These are phyloP conservation scores for Candida xyloterini DNA, from an alignment of 805 yeast species.

Conservation along the genomic window DNA sequence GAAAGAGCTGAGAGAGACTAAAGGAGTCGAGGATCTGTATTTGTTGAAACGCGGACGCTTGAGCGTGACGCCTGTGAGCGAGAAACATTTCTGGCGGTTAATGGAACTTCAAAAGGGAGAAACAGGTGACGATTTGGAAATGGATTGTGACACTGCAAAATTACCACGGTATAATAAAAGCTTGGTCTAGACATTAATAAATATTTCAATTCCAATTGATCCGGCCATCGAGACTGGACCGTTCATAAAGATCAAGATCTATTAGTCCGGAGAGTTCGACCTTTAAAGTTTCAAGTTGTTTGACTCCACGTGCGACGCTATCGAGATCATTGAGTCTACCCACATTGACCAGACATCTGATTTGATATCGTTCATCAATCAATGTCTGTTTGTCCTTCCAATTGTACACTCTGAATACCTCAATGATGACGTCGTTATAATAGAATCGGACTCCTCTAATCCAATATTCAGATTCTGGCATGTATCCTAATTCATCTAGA, in stretches of 20 bases:
- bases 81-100: slow-evolving; percentile 40
- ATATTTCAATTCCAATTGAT: slow-evolving; percentile 33
- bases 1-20: slow-evolving; percentile 35
- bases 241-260: slow-evolving; percentile 69
- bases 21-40: slow-evolving; percentile 38
- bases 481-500: slow-evolving; percentile 69
- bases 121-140: slow-evolving; percentile 11
- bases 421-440: slow-evolving; percentile 59
- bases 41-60: slow-evolving; percentile 47
- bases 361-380: slow-evolving; percentile 50
- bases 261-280: slow-evolving; percentile 66
- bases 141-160: slow-evolving; percentile 20
- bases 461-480: slow-evolving; percentile 59
- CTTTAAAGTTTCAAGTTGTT: slow-evolving; percentile 59
- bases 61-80: slow-evolving; percentile 50
- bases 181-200: slow-evolving; percentile 17
- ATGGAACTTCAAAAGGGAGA: slow-evolving; percentile 35
- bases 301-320: slow-evolving; percentile 60
- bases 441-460: slow-evolving; percentile 59
- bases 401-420: slow-evolving; percentile 47
- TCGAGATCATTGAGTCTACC: slow-evolving; percentile 74
- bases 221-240: slow-evolving; percentile 79
- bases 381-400: slow-evolving; percentile 28
- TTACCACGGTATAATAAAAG: slow-evolving; percentile 8
- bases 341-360: slow-evolving; percentile 69